These are phyloP conservation scores for Leccinum pellstonianum DNA, from an alignment of 768 basidiomycete genomes.

Conservation along the genomic window DNA sequence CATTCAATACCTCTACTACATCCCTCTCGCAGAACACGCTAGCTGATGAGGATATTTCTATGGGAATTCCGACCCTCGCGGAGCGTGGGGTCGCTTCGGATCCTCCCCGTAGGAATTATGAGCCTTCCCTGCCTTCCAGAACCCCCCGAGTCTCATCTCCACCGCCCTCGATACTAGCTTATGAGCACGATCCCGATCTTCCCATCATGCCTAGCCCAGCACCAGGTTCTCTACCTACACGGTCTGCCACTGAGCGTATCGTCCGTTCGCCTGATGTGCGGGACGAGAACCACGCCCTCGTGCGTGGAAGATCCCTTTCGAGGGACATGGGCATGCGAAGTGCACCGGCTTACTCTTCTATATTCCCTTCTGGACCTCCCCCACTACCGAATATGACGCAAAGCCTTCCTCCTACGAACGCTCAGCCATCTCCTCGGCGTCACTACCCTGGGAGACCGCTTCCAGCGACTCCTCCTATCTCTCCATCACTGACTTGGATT, in stretches of 20 bases:
- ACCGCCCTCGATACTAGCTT: constrained; percentile 15
- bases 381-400: constrained; percentile 26
- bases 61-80: constrained; percentile 13
- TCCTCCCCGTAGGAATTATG: constrained; percentile 24
- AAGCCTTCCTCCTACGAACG: constrained; percentile 22
- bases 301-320: constrained; percentile 34
- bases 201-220: constrained; percentile 21
- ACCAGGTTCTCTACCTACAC: constrained; percentile 23
- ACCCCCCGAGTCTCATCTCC: constrained; percentile 28
- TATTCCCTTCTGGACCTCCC: constrained; percentile 36
- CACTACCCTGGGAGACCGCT: constrained; percentile 36
- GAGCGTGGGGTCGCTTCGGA: constrained; percentile 24
- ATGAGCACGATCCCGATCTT: constrained; percentile 30
- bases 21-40: constrained; percentile 19
- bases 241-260: constrained; percentile 35
- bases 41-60: constrained; percentile 20
- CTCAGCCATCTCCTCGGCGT: constrained; percentile 29
- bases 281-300: constrained; percentile 29
- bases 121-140: constrained; percentile 16
- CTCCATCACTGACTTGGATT: constrained; percentile 35
- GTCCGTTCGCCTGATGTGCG: constrained; percentile 28
- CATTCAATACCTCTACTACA: constrained; percentile 24
- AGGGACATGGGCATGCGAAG: constrained; percentile 33
- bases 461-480: constrained; percentile 33
- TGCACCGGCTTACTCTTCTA: constrained; percentile 33